These are phyloP conservation scores for Daldinia concentrica DNA, from an alignment of 495 filamentous ascomycete genomes.

Conservation along the genomic window DNA sequence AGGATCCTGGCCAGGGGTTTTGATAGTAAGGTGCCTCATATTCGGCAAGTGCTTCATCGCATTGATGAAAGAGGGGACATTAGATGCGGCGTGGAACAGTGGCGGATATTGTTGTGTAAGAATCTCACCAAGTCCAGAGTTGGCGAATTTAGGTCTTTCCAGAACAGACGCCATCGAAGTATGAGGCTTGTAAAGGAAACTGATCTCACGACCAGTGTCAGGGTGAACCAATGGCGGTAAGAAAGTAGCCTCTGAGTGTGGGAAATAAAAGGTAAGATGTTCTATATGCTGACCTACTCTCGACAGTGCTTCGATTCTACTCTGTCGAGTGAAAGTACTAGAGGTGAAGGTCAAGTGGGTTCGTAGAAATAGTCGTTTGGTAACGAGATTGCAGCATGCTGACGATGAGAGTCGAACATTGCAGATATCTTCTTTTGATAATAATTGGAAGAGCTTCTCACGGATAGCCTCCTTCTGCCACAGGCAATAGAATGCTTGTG, in stretches of 20 bases:
- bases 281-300: constrained; percentile 77
- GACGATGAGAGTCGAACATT: constrained; percentile 59
- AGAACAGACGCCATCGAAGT: constrained; percentile 58
- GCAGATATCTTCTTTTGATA: constrained; percentile 61
- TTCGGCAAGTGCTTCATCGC: constrained; percentile 70
- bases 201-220: constrained; percentile 72
- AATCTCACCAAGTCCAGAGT: constrained; percentile 69
- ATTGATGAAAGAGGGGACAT: constrained; percentile 78
- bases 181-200: constrained; percentile 78
- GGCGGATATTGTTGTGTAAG: constrained; percentile 82
- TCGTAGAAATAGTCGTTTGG: constrained; percentile 62
- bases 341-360: constrained; percentile 72
- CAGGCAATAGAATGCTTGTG: constrained; percentile 61
- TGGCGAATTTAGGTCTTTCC: constrained; percentile 70
- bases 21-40: constrained; percentile 74
- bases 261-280: constrained; percentile 73
- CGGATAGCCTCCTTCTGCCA: constrained; percentile 62
- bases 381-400: constrained; percentile 62
- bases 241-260: constrained; percentile 76
- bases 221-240: constrained; percentile 79
- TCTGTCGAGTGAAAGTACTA: constrained; percentile 73
- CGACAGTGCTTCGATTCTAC: constrained; percentile 71
- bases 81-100: constrained; percentile 84
- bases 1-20: constrained; percentile 73
- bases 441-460: constrained; percentile 59